phyloP scores from a whole-genome alignment of 108 stramenopile genomes.

The Thalassiosira profunda region DNA sequence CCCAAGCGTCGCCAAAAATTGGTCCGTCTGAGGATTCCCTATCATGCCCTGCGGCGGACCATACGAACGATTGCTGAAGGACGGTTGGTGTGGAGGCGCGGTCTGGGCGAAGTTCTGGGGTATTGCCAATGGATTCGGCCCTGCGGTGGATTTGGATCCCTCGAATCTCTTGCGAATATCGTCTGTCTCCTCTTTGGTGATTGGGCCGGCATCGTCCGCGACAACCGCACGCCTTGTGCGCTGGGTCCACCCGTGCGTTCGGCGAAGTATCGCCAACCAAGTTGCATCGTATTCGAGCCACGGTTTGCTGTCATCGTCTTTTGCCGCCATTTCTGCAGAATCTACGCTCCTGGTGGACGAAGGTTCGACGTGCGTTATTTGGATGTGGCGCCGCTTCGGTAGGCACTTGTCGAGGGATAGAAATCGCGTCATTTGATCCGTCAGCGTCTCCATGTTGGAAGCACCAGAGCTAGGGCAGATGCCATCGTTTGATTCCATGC shows the following conservation, averaged over 20 bases:
- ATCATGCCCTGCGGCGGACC: slow-evolving; percentile 53
- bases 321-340: background rate
- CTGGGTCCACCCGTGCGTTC: slow-evolving; percentile 70
- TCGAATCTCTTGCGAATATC: slow-evolving; percentile 38
- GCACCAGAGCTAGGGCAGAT: slow-evolving; percentile 24
- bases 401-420: slow-evolving; percentile 98
- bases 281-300: slow-evolving; percentile 83
- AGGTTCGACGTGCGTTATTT: slow-evolving; percentile 76
- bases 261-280: slow-evolving; percentile 85
- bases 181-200: slow-evolving; percentile 50
- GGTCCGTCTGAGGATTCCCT: slow-evolving; percentile 96
- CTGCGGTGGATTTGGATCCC: background rate
- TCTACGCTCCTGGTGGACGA: slow-evolving; percentile 13
- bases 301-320: slow-evolving; percentile 16
- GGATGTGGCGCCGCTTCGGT: slow-evolving; percentile 91
- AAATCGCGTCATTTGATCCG: slow-evolving; percentile 92
- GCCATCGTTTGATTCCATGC: slow-evolving; percentile 60
- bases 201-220: slow-evolving; percentile 21
- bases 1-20: slow-evolving; percentile 72
- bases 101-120: slow-evolving; percentile 72
- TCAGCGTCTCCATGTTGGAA: slow-evolving; percentile 48
- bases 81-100: slow-evolving; percentile 46
- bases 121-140: slow-evolving; percentile 35
- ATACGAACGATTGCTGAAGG: background rate
- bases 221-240: slow-evolving; percentile 28